These are phyloP conservation scores for Umbelopsis sp. DNA, from an alignment of 371 early-diverging fungal species.

Conservation along the genomic window DNA sequence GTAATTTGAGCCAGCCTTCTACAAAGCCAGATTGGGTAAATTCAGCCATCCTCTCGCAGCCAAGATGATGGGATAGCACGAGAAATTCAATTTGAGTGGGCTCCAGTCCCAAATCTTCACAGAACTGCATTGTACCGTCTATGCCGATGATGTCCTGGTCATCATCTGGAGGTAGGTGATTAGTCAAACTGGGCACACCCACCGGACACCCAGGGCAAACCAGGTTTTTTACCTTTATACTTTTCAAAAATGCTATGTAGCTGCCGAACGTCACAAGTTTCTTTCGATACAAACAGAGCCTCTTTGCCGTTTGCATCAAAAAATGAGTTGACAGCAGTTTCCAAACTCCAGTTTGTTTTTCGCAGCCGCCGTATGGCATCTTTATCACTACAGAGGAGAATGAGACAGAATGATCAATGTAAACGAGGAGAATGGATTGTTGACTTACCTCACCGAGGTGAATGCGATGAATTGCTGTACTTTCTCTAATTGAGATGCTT, in stretches of 20 bases:
- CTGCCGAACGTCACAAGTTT: conserved; percentile 11
- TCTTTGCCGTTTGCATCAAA: conserved; percentile 17
- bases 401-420: too few species aligned
- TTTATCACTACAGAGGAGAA: not conserved
- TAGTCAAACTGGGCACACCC: too few species aligned
- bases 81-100: conserved; percentile 79
- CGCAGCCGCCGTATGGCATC: conserved; percentile 11
- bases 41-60: conserved; percentile 79
- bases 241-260: conserved; percentile 7
- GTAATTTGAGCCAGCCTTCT: conserved; percentile 70
- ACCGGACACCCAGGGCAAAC: not conserved
- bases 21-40: conserved; percentile 66
- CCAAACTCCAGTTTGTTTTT: conserved; percentile 15
- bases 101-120: conserved; percentile 74
- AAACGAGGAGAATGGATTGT: not conserved
- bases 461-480: conserved; percentile 16
- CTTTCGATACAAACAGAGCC: conserved; percentile 7
- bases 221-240: not conserved
- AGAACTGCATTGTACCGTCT: conserved; percentile 77
- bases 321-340: conserved; percentile 8
- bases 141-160: conserved; percentile 68
- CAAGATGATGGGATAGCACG: conserved; percentile 72
- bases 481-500: conserved; percentile 12
- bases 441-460: conserved; percentile 13
- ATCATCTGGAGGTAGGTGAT: conserved; percentile 28